These are phyloP conservation scores for Nakaseomyces uthaithaninus DNA, from an alignment of 1,139 yeast species.

Conservation along the genomic window DNA sequence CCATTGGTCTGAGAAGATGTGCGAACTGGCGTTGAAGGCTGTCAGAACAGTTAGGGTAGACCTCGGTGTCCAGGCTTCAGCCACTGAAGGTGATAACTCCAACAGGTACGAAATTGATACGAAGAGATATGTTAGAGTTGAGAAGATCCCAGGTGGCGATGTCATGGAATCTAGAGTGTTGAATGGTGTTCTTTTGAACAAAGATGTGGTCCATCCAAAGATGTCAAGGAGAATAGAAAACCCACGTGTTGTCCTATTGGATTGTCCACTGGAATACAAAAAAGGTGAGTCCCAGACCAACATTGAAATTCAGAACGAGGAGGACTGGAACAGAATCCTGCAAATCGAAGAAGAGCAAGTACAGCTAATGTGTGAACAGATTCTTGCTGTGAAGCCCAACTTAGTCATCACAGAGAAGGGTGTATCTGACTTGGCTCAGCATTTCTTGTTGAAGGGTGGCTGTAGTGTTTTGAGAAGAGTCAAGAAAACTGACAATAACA, in stretches of 20 bases:
- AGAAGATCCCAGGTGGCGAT: constrained; percentile 97
- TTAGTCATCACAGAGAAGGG: constrained; percentile 97
- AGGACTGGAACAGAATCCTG: constrained; percentile 91
- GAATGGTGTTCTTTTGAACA: constrained; percentile 88
- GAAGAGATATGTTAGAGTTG: constrained; percentile 87
- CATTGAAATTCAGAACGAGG: constrained; percentile 92
- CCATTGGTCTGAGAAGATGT: constrained; percentile 90
- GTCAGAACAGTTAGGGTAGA: constrained; percentile 73
- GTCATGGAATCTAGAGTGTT: constrained; percentile 80
- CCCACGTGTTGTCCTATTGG: constrained; percentile 81
- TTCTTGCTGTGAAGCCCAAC: constrained; percentile 82
- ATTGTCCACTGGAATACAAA: constrained; percentile 96
- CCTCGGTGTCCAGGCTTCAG: constrained; percentile 46
- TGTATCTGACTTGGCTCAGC: constrained; percentile 96
- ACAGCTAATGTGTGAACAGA: constrained; percentile 73
- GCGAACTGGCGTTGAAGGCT: constrained; percentile 77
- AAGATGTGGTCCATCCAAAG: constrained; percentile 96
- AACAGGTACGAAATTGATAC: constrained; percentile 62
- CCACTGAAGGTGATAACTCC: constrained; percentile 34
- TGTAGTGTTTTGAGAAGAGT: constrained; percentile 91
- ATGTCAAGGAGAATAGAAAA: constrained; percentile 85
- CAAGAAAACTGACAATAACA: constrained; percentile 89
- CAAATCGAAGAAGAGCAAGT: constrained; percentile 99
- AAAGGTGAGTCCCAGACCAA: constrained; percentile 99
- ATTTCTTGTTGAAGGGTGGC: constrained; percentile 86